phyloP scores from a whole-genome alignment of 108 stramenopile species.

The Schizochytrium sp. region DNA sequence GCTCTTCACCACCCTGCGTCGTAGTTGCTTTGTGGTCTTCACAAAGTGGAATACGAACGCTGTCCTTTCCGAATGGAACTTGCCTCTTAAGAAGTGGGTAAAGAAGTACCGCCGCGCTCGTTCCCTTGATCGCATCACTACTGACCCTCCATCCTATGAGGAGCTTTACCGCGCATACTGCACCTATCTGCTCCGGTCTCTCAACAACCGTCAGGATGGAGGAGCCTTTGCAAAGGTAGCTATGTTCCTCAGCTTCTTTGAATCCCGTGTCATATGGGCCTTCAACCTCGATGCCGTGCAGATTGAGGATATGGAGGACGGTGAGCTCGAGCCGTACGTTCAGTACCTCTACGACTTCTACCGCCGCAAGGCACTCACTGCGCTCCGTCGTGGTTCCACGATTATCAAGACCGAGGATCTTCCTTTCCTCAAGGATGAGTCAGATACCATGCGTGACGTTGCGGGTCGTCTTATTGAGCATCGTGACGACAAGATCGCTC shows the following conservation, averaged over 20 bases:
- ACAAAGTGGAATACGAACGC: conserved; percentile 61
- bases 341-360: conserved; percentile 54
- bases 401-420: conserved; percentile 53
- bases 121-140: conserved; percentile 42
- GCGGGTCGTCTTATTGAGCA: background rate
- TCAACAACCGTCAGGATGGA: conserved; percentile 1
- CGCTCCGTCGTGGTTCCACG: conserved; percentile 20
- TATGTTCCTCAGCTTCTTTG: conserved; percentile 34
- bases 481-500: conserved; percentile 32
- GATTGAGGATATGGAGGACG: conserved; percentile 51
- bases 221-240: conserved; percentile 61
- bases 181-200: conserved; percentile 44
- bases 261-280: conserved; percentile 47
- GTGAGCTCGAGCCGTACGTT: conserved; percentile 54
- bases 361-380: conserved; percentile 44
- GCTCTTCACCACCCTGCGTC: conserved; percentile 48
- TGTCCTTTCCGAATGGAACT: conserved; percentile 35
- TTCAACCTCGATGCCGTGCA: conserved; percentile 59
- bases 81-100: conserved; percentile 51
- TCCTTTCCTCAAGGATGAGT: conserved; percentile 26
- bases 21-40: conserved; percentile 43
- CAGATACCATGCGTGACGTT: conserved; percentile 43
- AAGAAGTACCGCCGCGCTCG: conserved; percentile 31
- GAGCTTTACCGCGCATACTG: conserved; percentile 47
- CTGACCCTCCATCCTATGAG: conserved; percentile 55